These are phyloP conservation scores for Neurospora terricola DNA, from an alignment of 495 filamentous ascomycete genomes.

Conservation along the genomic window DNA sequence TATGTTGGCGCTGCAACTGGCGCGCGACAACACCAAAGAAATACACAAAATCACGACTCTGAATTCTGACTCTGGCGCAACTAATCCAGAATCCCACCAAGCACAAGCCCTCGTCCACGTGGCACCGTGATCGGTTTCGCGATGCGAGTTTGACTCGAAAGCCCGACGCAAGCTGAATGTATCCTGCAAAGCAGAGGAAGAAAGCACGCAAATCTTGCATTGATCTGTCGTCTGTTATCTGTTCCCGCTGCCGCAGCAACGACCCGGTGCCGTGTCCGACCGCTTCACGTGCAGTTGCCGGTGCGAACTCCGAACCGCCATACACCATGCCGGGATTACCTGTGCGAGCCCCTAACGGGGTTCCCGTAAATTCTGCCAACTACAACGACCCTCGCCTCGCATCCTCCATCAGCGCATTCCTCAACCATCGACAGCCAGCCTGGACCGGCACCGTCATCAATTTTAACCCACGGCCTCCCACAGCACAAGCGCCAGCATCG, in stretches of 20 bases:
- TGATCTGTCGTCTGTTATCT: not conserved
- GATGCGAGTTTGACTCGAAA: not conserved
- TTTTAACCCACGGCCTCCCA: not conserved
- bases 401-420: slow-evolving; percentile 5
- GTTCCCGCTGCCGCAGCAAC: not conserved
- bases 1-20: not conserved
- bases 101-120: not conserved
- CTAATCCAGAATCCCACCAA: not conserved
- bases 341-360: not conserved
- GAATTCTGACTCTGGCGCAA: not conserved
- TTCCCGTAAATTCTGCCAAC: not conserved
- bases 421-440: slow-evolving; percentile 4
- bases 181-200: not conserved
- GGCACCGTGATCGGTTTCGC: not conserved
- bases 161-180: not conserved
- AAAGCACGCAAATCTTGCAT: not conserved
- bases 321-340: not conserved
- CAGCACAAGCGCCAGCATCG: not conserved
- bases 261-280: not conserved
- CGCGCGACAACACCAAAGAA: not conserved
- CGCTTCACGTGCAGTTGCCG: not conserved
- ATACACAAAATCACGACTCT: not conserved
- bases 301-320: not conserved
- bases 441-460: not conserved
- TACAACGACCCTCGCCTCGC: not conserved